Percentiles rank a stretch among this genome's conserved stretches.
Conservation (phyloP, 2,329 filamentous ascomycete genomes). For the Cylindrodendrum hubeiense region DNA sequence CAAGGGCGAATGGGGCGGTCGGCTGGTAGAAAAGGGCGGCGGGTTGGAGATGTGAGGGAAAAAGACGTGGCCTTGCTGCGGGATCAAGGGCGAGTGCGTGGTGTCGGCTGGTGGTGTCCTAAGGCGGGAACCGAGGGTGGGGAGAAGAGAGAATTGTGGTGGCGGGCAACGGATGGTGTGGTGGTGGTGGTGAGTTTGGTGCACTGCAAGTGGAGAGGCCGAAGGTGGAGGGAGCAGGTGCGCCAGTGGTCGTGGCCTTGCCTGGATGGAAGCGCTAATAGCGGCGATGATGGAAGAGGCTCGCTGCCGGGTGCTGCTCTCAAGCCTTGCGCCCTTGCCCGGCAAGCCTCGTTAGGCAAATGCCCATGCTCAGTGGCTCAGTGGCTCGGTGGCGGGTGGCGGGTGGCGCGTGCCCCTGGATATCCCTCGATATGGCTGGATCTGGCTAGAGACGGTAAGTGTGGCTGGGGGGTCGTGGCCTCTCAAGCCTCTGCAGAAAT, state of each 20-base stretch:
- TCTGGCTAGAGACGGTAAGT: constrained; percentile 8
- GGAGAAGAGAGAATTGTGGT: constrained; percentile 39
- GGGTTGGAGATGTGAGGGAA: constrained; percentile 8
- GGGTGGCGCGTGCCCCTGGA: constrained; percentile 11
- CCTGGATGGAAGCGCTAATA: constrained; percentile 33
- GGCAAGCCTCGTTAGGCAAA: not conserved
- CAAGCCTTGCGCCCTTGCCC: not conserved
- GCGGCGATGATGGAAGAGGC: constrained; percentile 44
- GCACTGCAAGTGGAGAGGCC: constrained; percentile 40
- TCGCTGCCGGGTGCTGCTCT: constrained; percentile 9
- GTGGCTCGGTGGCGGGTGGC: constrained; percentile 8
- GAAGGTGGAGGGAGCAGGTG: constrained; percentile 27
- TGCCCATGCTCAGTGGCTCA: not conserved
- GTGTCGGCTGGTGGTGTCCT: constrained; percentile 16
- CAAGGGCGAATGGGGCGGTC: constrained; percentile 28
- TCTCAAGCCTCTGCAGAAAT: not conserved
- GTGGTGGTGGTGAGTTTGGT: constrained; percentile 42
- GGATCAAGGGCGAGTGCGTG: constrained; percentile 16
- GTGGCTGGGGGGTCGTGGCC: constrained; percentile 19
- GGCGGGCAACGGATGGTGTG: constrained; percentile 39
- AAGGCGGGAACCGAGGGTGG: constrained; percentile 29
- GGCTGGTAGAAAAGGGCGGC: constrained; percentile 27
- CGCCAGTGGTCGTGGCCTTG: constrained; percentile 23
- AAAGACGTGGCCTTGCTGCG: constrained; percentile 31
- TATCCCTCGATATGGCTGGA: not conserved